A percentile compares a stretch with the other conserved stretches of the same genome.
Conservation (phyloP, 2,329 filamentous ascomycete genomes). For the Aspergillus unguis region DNA sequence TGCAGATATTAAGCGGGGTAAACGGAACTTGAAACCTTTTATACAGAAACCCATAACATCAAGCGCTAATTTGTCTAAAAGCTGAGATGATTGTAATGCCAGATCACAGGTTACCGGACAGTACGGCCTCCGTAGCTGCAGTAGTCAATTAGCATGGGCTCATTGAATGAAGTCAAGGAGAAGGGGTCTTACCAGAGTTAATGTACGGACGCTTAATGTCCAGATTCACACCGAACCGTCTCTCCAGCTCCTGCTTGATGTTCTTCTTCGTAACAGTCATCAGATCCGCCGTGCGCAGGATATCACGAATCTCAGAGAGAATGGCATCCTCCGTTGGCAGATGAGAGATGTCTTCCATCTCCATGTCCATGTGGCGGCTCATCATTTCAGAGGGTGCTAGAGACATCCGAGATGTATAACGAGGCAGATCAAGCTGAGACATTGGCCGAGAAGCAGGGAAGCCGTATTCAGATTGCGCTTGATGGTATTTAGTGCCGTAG, state of each 20-base stretch:
- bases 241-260: conserved; percentile 89
- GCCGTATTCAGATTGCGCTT: conserved; percentile 68
- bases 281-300: conserved; percentile 83
- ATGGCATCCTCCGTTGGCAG: conserved; percentile 86
- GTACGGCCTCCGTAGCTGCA: conserved; percentile 2
- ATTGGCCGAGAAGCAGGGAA: conserved; percentile 60
- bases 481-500: conserved; percentile 80
- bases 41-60: background rate
- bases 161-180: conserved; percentile 5
- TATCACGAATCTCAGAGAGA: conserved; percentile 89
- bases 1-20: background rate
- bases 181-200: conserved; percentile 69
- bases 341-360: conserved; percentile 70
- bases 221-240: conserved; percentile 79
- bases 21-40: background rate
- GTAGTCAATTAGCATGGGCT: background rate
- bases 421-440: conserved; percentile 58
- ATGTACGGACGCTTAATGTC: conserved; percentile 91
- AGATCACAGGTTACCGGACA: conserved; percentile 2
- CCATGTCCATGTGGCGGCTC: conserved; percentile 64
- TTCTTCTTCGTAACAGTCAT: conserved; percentile 99
- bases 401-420: conserved; percentile 68
- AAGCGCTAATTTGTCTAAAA: background rate
- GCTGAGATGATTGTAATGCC: background rate
- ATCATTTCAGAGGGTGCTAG: conserved; percentile 70